A percentile compares a stretch with the other conserved stretches of the same genome.
Evolutionary conservation across 495 filamentous ascomycete genomes (phyloP).

Genomic region (Xylaria acuta): DNA sequence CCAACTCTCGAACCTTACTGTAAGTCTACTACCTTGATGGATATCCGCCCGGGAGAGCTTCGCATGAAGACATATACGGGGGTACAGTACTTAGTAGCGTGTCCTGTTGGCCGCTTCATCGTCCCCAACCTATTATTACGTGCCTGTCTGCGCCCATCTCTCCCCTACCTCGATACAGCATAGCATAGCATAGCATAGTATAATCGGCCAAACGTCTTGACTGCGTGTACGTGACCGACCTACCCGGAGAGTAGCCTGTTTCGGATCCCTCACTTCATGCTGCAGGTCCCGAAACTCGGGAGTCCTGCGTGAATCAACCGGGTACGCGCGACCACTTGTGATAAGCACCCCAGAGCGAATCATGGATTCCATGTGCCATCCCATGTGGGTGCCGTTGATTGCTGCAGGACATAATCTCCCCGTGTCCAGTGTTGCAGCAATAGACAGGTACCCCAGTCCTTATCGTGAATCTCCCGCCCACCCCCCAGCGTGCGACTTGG

Average conservation of each 20-base stretch:
- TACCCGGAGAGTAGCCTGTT: too few species aligned
- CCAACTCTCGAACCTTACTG: too few species aligned
- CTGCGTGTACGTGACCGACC: too few species aligned
- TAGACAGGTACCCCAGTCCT: neutral
- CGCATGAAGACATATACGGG: neutral
- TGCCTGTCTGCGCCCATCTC: neutral
- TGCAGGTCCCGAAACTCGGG: slow-evolving; percentile 13
- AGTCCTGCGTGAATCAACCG: neutral
- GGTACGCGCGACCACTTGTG: neutral
- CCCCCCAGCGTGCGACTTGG: neutral
- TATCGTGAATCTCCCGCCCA: neutral
- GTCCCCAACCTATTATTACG: neutral
- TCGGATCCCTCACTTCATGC: neutral
- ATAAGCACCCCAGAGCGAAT: slow-evolving; percentile 9
- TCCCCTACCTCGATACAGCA: neutral
- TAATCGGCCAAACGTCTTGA: too few species aligned
- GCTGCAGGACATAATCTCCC: slow-evolving; percentile 9
- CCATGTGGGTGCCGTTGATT: neutral
- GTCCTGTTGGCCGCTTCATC: too few species aligned
- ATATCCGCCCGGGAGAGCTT: neutral
- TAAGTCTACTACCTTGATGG: too few species aligned
- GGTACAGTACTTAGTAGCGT: neutral
- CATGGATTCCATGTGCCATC: neutral
- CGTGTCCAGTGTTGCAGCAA: neutral
- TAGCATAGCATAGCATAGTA: neutral